Evolutionary conservation across 208 protist genomes (phyloP), one percentile per base, ranked within the genome.

Genomic region (Trypanosoma rangeli): DNA sequence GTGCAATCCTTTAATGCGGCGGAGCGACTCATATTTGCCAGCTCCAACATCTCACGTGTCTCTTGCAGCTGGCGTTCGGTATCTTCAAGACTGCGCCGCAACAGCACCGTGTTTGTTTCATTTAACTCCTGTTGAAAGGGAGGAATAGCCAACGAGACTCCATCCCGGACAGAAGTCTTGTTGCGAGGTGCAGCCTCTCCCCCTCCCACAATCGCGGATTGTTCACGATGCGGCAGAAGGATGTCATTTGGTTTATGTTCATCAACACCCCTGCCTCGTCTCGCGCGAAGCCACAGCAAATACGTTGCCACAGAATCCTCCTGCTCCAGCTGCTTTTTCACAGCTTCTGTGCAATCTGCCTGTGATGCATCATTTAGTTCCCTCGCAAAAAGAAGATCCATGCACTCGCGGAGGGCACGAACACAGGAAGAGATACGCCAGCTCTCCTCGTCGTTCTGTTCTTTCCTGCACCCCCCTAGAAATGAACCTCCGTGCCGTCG

Each of bases 311-410:
- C 64, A 1, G 52, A 69, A 26, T 69, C 64, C 28, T 46, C 37
- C 12, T 28, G 53, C 54, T 35, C 37, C 22, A 69, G 54, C 48
- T 69, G 64, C 33, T 18, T 24, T 26, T 61, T 59, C 35, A 64
- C 22, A 52, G 31, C 49, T 29, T 16, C 39, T 33, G 44, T 24
- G 20, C 8, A 28, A 53, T 53, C 42, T 24, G 13, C 20, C 22
- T 42, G 37, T 20, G 52, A 16, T n/a, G 53, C n/a, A 24, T 26
- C 39, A 1, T 39, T 22, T 3, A 59, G 16, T 26, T 73, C 68
- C 13, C 56, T 56, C 24, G 26, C 44, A 44, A 73, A 33, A 8
- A 73, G 22, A 50, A 73, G 55, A 42, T 64, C 68, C 57, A 73
- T 62, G 44, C 68, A 64, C 57, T 73, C 68, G 1, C 42, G 33